Evolutionary conservation across 768 basidiomycete species (phyloP).

Genomic region (Hypholoma fasciculare): DNA sequence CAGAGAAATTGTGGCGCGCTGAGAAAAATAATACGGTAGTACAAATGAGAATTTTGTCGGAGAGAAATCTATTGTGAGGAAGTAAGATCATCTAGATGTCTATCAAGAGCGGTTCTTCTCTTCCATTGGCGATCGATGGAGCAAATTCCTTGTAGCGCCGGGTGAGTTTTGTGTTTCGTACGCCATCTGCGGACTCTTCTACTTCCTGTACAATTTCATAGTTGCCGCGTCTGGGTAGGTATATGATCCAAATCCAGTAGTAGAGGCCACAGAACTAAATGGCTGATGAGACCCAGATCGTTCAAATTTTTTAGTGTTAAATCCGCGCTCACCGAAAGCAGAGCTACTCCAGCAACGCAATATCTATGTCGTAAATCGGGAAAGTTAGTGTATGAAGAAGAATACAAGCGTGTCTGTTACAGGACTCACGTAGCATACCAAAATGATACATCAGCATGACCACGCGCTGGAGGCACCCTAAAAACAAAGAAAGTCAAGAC

Average conservation of each 20-base stretch:
- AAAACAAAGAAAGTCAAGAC: background rate
- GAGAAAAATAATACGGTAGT: background rate
- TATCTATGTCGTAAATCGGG: conserved; percentile 16
- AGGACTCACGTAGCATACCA: conserved; percentile 38
- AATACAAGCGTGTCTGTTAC: too few relatives aligned
- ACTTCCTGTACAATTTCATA: conserved; percentile 51
- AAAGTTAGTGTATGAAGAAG: background rate
- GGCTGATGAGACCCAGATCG: background rate
- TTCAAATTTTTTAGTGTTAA: background rate
- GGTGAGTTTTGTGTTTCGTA: conserved; percentile 31
- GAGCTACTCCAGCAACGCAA: conserved; percentile 29
- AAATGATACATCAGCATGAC: conserved; percentile 37
- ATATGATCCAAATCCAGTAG: conserved; percentile 42
- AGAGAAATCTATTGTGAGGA: background rate
- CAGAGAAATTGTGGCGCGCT: too few relatives aligned
- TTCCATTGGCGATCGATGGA: background rate
- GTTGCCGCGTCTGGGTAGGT: conserved; percentile 41
- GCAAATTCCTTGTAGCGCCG: conserved; percentile 27
- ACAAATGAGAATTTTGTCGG: too few relatives aligned
- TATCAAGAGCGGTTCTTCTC: conserved; percentile 8
- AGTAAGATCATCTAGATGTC: background rate
- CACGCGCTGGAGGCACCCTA: conserved; percentile 36
- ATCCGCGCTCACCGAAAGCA: conserved; percentile 25
- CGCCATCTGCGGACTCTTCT: conserved; percentile 36
- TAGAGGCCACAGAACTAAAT: conserved; percentile 32